A percentile compares a stretch with the other conserved stretches of the same genome.
phyloP scores from a whole-genome alignment of 305 asterid species.

The Monarda citriodora region DNA sequence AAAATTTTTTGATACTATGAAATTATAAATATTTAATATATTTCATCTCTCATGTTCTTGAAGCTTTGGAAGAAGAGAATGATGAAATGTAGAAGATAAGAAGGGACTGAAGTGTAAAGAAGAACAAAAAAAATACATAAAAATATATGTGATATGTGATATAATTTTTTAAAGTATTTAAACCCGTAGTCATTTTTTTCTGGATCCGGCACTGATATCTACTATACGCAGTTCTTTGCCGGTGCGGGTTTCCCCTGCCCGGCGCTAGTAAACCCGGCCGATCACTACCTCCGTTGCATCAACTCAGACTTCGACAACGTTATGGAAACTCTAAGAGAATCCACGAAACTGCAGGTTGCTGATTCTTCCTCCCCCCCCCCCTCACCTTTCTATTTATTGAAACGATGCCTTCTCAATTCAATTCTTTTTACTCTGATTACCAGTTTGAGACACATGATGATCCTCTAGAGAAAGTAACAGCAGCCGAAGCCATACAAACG shows the following conservation, averaged over 20 bases:
- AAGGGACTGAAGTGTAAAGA: too few relatives aligned
- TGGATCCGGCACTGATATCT: too few relatives aligned
- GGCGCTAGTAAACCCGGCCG: conserved; percentile 50
- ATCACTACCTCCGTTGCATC: conserved; percentile 56
- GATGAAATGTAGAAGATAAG: too few relatives aligned
- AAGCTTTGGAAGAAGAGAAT: too few relatives aligned
- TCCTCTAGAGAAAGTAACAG: background rate
- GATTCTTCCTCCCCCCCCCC: too few relatives aligned
- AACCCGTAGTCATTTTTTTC: too few relatives aligned
- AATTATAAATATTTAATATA: too few relatives aligned
- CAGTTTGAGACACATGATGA: conserved; percentile 5
- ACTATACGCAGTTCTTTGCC: conserved; percentile 45
- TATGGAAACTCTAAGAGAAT: conserved; percentile 3
- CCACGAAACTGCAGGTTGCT: conserved; percentile 2
- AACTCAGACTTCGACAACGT: conserved; percentile 65
- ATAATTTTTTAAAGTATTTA: too few relatives aligned
- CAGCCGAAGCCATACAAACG: conserved; percentile 6
- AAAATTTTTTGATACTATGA: too few relatives aligned
- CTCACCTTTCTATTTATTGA: background rate
- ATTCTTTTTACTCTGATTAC: background rate
- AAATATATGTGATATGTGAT: too few relatives aligned
- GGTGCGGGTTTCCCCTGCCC: conserved; percentile 62
- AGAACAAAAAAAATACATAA: too few relatives aligned
- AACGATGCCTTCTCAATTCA: background rate
- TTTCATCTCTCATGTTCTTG: too few relatives aligned